These are phyloP conservation scores for Furcasterigmium furcatum DNA, from an alignment of 2,329 filamentous ascomycete species.

Conservation along the genomic window DNA sequence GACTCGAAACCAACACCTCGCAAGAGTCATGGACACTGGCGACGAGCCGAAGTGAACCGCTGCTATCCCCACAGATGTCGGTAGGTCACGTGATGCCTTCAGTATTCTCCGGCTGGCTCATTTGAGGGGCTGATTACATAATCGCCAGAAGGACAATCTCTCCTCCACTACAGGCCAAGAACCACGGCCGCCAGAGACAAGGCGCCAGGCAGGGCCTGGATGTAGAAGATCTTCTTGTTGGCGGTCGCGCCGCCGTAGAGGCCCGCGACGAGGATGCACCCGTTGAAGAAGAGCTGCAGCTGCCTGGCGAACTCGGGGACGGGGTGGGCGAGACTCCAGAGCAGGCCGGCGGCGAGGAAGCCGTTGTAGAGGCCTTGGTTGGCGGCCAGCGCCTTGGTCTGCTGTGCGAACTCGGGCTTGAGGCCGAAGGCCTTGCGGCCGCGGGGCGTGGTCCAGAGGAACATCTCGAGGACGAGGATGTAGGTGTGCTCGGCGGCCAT, in stretches of 20 bases:
- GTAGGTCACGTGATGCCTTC: too few species aligned
- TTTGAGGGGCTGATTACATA: too few species aligned
- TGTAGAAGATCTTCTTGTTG: constrained; percentile 34
- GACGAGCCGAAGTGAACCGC: too few species aligned
- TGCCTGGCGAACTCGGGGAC: constrained; percentile 35
- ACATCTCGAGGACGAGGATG: constrained; percentile 46
- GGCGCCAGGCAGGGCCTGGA: constrained; percentile 36
- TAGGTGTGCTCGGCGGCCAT: constrained; percentile 42
- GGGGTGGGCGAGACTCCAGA: constrained; percentile 45
- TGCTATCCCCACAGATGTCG: too few species aligned
- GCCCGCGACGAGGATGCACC: constrained; percentile 41
- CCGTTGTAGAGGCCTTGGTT: constrained; percentile 53
- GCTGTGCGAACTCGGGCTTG: constrained; percentile 38
- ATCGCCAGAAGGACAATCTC: too few species aligned
- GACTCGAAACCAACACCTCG: too few species aligned
- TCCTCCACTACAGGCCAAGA: constrained; percentile 16
- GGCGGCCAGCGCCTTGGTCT: constrained; percentile 40
- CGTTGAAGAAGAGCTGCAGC: constrained; percentile 44
- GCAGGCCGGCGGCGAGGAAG: constrained; percentile 45
- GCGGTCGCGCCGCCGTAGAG: constrained; percentile 40
- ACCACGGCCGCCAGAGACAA: constrained; percentile 24
- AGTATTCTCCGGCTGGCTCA: too few species aligned
- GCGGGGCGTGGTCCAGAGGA: constrained; percentile 43
- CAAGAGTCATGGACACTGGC: too few species aligned
- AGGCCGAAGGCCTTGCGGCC: constrained; percentile 42